Evolutionary conservation across 148 eudicot genomes (phyloP).

Genomic region (Chenopodium suecicum): DNA sequence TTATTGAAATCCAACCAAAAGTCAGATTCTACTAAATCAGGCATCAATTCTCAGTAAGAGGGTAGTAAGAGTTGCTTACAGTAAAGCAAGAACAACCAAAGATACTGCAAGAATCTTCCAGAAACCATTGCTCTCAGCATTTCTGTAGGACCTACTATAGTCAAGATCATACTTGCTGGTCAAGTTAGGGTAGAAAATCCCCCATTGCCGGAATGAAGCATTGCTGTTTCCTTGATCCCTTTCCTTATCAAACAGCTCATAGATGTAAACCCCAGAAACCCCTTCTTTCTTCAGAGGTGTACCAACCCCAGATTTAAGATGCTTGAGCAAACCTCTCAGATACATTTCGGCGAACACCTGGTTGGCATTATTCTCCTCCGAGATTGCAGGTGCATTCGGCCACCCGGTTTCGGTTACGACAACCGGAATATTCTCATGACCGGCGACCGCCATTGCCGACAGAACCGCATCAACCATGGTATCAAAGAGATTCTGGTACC

Average conservation of each 20-base stretch:
- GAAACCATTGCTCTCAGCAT: too few species aligned
- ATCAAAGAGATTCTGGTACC: constrained; percentile 80
- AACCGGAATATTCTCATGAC: constrained; percentile 75
- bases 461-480: constrained; percentile 71
- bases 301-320: constrained; percentile 57
- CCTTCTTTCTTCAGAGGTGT: constrained; percentile 85
- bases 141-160: constrained; percentile 19
- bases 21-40: neutral
- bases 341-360: constrained; percentile 59
- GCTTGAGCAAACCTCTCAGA: constrained; percentile 51
- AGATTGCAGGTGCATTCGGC: constrained; percentile 42
- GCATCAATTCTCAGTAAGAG: neutral
- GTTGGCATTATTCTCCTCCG: constrained; percentile 50
- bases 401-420: constrained; percentile 78
- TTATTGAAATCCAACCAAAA: neutral
- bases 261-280: constrained; percentile 51
- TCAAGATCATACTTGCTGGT: constrained; percentile 48
- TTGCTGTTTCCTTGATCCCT: neutral
- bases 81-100: neutral
- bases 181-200: constrained; percentile 52
- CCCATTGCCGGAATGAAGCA: constrained; percentile 28
- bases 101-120: neutral
- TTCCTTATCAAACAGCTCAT: constrained; percentile 57
- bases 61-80: neutral
- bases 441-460: constrained; percentile 59